Percentiles rank a stretch among this genome's conserved stretches.
These are phyloP conservation scores for Westerdykella aurantiaca DNA, from an alignment of 2,329 filamentous ascomycete species.

Conservation along the genomic window DNA sequence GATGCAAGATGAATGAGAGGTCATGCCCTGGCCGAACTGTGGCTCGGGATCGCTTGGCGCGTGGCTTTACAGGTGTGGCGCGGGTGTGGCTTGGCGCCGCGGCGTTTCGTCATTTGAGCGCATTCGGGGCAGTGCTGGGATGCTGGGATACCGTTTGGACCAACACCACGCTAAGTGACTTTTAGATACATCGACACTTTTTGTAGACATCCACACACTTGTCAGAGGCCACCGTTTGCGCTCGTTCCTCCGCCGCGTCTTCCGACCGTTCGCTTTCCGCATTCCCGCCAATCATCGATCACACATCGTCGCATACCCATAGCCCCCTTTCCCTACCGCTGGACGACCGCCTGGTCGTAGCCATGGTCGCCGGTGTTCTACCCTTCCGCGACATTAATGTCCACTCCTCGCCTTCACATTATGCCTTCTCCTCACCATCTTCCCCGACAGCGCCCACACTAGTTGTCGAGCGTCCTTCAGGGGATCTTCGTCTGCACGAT, in stretches of 20 bases:
- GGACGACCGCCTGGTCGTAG: neutral
- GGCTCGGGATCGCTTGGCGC: constrained; percentile 3
- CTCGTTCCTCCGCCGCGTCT: neutral
- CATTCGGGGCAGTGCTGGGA: no score
- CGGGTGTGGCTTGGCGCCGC: constrained; percentile 1
- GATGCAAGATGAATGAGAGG: constrained; percentile 9
- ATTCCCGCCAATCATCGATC: no score
- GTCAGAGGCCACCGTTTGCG: neutral
- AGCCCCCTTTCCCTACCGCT: no score
- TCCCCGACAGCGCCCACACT: constrained; percentile 83
- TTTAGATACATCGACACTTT: neutral
- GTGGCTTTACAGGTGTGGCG: constrained; percentile 2
- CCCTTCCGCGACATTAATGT: constrained; percentile 97
- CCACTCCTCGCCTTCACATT: constrained; percentile 83
- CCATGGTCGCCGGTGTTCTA: constrained; percentile 47
- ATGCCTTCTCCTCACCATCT: constrained; percentile 94
- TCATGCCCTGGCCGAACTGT: constrained; percentile 2
- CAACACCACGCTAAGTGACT: constrained; percentile 3
- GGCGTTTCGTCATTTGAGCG: constrained; percentile 11
- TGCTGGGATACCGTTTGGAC: neutral
- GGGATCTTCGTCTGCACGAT: constrained; percentile 81
- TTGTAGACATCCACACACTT: neutral
- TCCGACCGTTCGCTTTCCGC: no score
- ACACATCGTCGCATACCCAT: no score
- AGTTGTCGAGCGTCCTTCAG: constrained; percentile 84